Evolutionary conservation across 768 basidiomycete genomes (phyloP).

Genomic region (Tremella fuciformis): DNA sequence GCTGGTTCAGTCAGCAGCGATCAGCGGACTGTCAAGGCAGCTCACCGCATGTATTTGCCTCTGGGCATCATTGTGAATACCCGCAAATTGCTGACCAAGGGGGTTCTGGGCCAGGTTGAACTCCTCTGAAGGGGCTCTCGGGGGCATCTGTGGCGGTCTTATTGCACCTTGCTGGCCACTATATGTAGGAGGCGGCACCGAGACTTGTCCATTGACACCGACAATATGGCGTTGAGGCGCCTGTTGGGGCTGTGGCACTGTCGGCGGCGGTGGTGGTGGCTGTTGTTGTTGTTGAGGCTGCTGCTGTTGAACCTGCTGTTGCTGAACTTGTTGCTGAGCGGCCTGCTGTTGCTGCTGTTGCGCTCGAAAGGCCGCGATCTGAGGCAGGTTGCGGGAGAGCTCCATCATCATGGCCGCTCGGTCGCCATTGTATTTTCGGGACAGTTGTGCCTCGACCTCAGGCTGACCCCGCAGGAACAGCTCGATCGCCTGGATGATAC

Average conservation of each 20-base stretch:
- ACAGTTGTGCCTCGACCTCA: neutral
- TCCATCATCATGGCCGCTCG: conserved; percentile 5
- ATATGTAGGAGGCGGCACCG: neutral
- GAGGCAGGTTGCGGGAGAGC: neutral
- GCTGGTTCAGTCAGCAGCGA: conserved; percentile 18
- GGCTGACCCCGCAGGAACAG: neutral
- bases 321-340: neutral
- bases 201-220: neutral
- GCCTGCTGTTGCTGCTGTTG: conserved; percentile 8
- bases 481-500: neutral
- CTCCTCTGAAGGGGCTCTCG: neutral
- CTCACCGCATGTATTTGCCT: conserved; percentile 41
- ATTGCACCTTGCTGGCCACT: neutral
- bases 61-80: conserved; percentile 7
- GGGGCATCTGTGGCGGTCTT: neutral
- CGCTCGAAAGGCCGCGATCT: neutral
- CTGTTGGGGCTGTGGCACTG: conserved; percentile 1
- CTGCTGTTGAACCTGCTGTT: neutral
- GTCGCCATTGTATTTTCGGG: neutral
- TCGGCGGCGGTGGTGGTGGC: neutral
- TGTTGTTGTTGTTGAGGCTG: conserved; percentile 8
- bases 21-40: neutral
- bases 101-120: neutral
- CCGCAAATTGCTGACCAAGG: neutral
- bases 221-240: neutral